Conservation (phyloP, 768 basidiomycete genomes). For the Rhizopogon sp. region DNA sequence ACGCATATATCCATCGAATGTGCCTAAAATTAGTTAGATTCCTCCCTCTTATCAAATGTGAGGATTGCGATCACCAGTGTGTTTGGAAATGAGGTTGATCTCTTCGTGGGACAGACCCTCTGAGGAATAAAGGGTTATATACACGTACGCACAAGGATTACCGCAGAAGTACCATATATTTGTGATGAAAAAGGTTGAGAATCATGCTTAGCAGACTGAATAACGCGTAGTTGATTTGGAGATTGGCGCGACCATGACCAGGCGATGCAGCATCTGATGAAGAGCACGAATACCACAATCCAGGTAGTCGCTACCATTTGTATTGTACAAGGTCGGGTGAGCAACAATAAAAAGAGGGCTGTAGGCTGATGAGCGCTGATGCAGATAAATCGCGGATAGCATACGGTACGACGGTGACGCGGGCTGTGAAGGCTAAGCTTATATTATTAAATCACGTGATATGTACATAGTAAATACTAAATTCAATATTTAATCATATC, state of each 20-base stretch:
- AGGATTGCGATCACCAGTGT: neutral
- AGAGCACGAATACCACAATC: neutral
- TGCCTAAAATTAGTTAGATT: slow-evolving; percentile 23
- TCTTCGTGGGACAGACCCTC: slow-evolving; percentile 3
- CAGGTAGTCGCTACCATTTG: neutral
- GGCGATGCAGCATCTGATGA: slow-evolving; percentile 11
- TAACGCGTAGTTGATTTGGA: slow-evolving; percentile 5
- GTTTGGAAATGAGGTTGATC: slow-evolving; percentile 2
- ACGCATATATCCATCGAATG: slow-evolving; percentile 36
- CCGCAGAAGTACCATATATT: neutral
- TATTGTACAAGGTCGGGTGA: neutral
- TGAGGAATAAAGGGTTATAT: neutral
- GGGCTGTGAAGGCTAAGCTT: no score
- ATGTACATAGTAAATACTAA: no score
- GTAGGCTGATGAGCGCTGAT: no score
- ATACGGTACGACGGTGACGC: no score
- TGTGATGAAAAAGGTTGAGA: neutral
- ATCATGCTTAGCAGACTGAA: neutral
- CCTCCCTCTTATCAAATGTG: neutral
- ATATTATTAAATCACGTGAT: no score
- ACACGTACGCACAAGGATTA: neutral
- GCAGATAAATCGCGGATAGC: no score
- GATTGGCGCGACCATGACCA: slow-evolving; percentile 25
- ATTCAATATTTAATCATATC: no score
- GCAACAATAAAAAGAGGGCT: neutral